A percentile compares a stretch with the other conserved stretches of the same genome.
Conservation (phyloP, 1,284 basidiomycete species). For the Cutaneotrichosporon sp. region DNA sequence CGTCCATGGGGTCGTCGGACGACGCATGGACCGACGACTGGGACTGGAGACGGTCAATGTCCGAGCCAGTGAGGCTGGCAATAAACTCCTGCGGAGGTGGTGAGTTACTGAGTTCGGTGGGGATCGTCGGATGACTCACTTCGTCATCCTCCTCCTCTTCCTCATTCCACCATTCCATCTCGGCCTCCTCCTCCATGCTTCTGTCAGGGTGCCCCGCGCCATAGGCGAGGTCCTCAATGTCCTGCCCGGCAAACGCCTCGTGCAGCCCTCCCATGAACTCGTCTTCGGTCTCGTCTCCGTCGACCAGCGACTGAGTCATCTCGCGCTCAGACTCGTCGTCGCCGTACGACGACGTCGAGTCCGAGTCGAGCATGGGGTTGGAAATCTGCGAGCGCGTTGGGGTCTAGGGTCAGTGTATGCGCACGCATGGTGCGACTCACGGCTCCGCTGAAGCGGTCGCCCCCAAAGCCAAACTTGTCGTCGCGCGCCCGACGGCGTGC, state of each 20-base stretch:
- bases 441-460: conserved; percentile 16
- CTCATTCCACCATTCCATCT: conserved; percentile 25
- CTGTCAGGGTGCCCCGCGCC: conserved; percentile 33
- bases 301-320: conserved; percentile 6
- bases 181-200: conserved; percentile 24
- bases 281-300: conserved; percentile 27
- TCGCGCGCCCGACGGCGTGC: conserved; percentile 38
- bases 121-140: conserved; percentile 12
- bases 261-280: conserved; percentile 32
- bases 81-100: conserved; percentile 28
- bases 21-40: conserved; percentile 37
- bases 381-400: conserved; percentile 17
- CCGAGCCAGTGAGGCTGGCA: conserved; percentile 40
- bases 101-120: not conserved
- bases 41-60: conserved; percentile 35
- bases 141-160: conserved; percentile 35
- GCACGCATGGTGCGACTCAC: conserved; percentile 10
- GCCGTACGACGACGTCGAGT: conserved; percentile 38
- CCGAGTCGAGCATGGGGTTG: conserved; percentile 20
- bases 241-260: conserved; percentile 39
- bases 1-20: conserved; percentile 30
- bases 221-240: conserved; percentile 44
- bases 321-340: conserved; percentile 42
- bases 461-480: conserved; percentile 36
- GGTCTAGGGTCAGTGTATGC: conserved; percentile 2